These are phyloP conservation scores for Coemansia sp. DNA, from an alignment of 192 early-diverging fungal species.

Conservation along the genomic window DNA sequence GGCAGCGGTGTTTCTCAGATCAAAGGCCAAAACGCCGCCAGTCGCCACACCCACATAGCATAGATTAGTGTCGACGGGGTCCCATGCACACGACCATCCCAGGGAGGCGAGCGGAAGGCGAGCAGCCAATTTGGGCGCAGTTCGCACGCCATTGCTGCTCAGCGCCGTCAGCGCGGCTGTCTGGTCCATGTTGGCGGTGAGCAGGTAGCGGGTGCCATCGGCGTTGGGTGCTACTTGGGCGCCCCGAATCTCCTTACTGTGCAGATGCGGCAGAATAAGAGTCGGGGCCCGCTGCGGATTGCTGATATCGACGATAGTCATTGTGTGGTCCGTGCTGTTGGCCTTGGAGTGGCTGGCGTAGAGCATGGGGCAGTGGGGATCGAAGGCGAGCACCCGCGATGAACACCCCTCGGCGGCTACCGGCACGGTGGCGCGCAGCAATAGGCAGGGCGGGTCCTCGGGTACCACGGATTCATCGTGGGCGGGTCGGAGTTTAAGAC, in stretches of 20 bases:
- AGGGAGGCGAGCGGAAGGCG: conserved; percentile 9
- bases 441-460: conserved; percentile 15
- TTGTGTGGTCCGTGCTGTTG: conserved; percentile 7
- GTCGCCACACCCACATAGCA: conserved; percentile 21
- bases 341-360: conserved; percentile 25
- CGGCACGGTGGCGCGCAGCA: conserved; percentile 15
- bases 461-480: too few relatives aligned
- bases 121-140: conserved; percentile 11
- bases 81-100: conserved; percentile 48
- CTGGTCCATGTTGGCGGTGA: conserved; percentile 46
- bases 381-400: conserved; percentile 18
- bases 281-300: not conserved
- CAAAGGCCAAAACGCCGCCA: conserved; percentile 26
- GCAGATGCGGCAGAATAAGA: conserved; percentile 22
- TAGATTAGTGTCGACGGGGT: conserved; percentile 1
- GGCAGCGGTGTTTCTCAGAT: conserved; percentile 9
- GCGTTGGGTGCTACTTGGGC: conserved; percentile 29
- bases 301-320: conserved; percentile 24
- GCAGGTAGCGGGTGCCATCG: conserved; percentile 19
- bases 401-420: conserved; percentile 6
- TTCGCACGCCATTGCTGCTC: not conserved
- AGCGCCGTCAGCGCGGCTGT: conserved; percentile 25
- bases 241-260: conserved; percentile 25
- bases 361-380: conserved; percentile 17
- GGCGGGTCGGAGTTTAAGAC: not conserved